These are phyloP conservation scores for Margaritispora aquatica DNA, from an alignment of 495 filamentous ascomycete species.

Conservation along the genomic window DNA sequence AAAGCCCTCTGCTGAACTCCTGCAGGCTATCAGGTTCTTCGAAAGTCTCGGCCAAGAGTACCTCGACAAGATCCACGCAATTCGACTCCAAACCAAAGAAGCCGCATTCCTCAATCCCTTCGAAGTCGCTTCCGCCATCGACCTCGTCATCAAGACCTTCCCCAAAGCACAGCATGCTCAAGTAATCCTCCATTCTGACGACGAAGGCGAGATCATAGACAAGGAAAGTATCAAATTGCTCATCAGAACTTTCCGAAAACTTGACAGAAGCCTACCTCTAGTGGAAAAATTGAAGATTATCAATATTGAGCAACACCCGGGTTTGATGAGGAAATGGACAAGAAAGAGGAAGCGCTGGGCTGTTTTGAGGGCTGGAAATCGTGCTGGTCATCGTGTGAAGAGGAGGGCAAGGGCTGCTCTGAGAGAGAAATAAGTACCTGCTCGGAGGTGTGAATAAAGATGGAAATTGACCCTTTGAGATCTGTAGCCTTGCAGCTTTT, in stretches of 20 bases:
- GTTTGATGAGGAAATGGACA: not conserved
- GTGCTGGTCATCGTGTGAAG: not conserved
- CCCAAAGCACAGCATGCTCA: not conserved
- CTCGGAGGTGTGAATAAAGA: too few species aligned
- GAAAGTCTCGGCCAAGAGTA: not conserved
- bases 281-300: not conserved
- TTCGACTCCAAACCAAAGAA: not conserved
- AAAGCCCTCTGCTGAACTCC: not conserved
- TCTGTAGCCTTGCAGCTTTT: too few species aligned
- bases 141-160: not conserved
- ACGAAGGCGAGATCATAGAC: not conserved
- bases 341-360: not conserved
- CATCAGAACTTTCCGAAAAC: not conserved
- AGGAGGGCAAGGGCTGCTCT: too few species aligned
- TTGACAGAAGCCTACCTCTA: not conserved
- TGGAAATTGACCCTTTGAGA: too few species aligned
- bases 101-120: not conserved
- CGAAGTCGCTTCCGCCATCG: not conserved
- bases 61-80: not conserved
- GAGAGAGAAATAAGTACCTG: too few species aligned
- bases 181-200: not conserved
- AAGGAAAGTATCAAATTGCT: not conserved
- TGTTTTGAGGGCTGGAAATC: not conserved
- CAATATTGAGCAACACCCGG: not conserved
- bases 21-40: not conserved